phyloP scores from a whole-genome alignment of 129 eudicot genomes.

The Saussurea involucrata region DNA sequence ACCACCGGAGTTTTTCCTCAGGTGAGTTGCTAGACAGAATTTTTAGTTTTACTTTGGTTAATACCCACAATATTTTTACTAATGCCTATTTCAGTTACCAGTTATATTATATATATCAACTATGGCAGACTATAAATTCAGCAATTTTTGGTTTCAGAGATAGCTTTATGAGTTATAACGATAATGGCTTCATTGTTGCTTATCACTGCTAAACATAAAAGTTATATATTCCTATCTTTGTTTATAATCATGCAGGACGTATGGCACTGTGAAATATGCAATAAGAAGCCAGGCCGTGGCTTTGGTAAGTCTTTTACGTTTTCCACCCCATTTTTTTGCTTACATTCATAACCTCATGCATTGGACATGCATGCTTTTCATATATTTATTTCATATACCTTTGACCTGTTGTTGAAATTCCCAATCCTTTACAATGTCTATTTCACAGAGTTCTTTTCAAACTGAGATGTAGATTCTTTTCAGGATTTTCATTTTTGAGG shows the following conservation, averaged over 20 bases:
- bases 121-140: not conserved
- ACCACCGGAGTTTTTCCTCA: conserved; percentile 98
- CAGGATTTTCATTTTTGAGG: not conserved
- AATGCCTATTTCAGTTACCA: conserved; percentile 3
- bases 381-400: not conserved
- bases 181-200: conserved; percentile 3
- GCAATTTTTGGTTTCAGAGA: not conserved
- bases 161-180: not conserved
- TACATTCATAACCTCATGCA: not conserved
- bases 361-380: not conserved
- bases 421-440: not conserved
- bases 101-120: not conserved
- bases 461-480: not conserved
- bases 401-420: no score
- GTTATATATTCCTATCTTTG: conserved; percentile 8
- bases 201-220: not conserved
- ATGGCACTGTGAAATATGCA: conserved; percentile 99
- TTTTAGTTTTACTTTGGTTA: not conserved
- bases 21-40: conserved; percentile 41
- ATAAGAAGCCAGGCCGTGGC: conserved; percentile 98
- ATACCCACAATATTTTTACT: not conserved
- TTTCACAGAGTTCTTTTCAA: not conserved
- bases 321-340: not conserved
- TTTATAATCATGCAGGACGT: conserved; percentile 67
- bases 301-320: conserved; percentile 58